Evolutionary conservation across 139 green algal genomes (phyloP).

Genomic region (Tetradesmus obliquus): DNA sequence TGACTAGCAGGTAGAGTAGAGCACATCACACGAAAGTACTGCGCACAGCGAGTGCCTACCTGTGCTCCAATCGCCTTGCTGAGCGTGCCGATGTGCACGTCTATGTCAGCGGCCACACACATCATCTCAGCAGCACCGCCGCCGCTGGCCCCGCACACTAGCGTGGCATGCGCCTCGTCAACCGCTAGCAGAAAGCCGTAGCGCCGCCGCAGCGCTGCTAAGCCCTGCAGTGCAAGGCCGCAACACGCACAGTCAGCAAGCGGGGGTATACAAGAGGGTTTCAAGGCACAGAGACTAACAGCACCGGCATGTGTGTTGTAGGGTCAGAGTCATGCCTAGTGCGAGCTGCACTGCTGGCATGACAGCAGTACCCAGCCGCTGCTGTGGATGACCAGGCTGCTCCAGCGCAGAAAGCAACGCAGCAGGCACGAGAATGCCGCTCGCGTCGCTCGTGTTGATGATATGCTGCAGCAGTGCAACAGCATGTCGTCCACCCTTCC

Average conservation of each 20-base stretch:
- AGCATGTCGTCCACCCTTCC: too few relatives aligned
- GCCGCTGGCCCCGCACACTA: conserved; percentile 86
- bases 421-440: too few relatives aligned
- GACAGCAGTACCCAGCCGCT: too few relatives aligned
- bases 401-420: too few relatives aligned
- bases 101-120: conserved; percentile 49
- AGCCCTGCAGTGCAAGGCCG: conserved; percentile 43
- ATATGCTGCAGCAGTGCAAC: too few relatives aligned
- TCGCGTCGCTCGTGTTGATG: too few relatives aligned
- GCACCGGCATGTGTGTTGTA: neutral
- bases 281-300: neutral
- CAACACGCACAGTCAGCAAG: neutral
- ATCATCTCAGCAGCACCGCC: conserved; percentile 75
- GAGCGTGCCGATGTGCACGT: conserved; percentile 95
- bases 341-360: too few relatives aligned
- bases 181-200: conserved; percentile 91
- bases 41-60: neutral
- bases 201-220: conserved; percentile 71
- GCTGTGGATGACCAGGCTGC: too few relatives aligned
- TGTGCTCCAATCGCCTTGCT: conserved; percentile 90
- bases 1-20: too few relatives aligned
- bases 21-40: too few relatives aligned
- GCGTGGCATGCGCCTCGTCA: conserved; percentile 97
- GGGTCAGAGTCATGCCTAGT: neutral
- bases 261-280: neutral